These are phyloP conservation scores for Sugiyamaella castrensis DNA, from an alignment of 1,139 yeast genomes.

Conservation along the genomic window DNA sequence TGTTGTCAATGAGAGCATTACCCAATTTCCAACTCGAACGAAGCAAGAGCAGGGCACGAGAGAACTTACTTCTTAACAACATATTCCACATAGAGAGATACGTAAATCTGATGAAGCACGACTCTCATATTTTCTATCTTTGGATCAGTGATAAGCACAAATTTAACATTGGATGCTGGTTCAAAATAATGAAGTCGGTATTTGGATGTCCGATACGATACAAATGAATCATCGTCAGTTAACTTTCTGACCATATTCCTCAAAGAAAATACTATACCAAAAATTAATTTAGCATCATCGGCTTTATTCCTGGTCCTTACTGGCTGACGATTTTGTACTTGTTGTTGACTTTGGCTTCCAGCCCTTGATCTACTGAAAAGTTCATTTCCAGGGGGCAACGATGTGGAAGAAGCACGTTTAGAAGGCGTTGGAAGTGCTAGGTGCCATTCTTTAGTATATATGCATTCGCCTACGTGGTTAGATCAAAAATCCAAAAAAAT, in stretches of 20 bases:
- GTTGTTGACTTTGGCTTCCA: slow-evolving; percentile 13
- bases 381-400: slow-evolving; percentile 11
- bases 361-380: slow-evolving; percentile 7
- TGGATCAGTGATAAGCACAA: slow-evolving; percentile 71
- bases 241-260: slow-evolving; percentile 70
- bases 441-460: slow-evolving; percentile 37
- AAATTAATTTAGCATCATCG: slow-evolving; percentile 71
- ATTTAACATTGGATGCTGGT: slow-evolving; percentile 73
- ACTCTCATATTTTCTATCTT: slow-evolving; percentile 56
- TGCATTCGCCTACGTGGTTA: slow-evolving; percentile 32
- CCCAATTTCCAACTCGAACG: neutral
- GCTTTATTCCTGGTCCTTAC: slow-evolving; percentile 41
- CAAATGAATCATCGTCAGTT: slow-evolving; percentile 52
- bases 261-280: slow-evolving; percentile 82
- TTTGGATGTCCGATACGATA: slow-evolving; percentile 66
- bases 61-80: slow-evolving; percentile 58
- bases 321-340: slow-evolving; percentile 12
- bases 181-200: slow-evolving; percentile 79
- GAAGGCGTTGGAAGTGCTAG: slow-evolving; percentile 9
- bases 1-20: neutral
- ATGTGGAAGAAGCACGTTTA: slow-evolving; percentile 23
- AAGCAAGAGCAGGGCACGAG: neutral
- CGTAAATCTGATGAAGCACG: slow-evolving; percentile 65
- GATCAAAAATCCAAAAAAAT: slow-evolving; percentile 8
- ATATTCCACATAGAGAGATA: slow-evolving; percentile 61